Evolutionary conservation across 2,329 filamentous ascomycete species (phyloP).

Genomic region (Dactylellina parvicollis): DNA sequence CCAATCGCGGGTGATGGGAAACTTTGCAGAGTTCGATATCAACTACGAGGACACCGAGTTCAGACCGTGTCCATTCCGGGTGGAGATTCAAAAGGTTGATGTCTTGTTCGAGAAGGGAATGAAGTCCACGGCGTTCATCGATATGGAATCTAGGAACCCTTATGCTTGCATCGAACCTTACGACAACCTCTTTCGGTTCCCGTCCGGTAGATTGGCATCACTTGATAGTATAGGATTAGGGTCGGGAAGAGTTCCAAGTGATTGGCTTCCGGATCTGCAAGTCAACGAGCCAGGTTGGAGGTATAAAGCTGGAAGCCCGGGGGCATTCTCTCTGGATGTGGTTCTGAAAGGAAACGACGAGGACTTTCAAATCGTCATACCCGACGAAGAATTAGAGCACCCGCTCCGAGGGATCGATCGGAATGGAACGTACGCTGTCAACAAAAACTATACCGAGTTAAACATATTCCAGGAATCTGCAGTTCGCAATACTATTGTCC

Average conservation of each 20-base stretch:
- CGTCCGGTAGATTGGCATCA: conserved; percentile 31
- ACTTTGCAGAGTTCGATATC: conserved; percentile 48
- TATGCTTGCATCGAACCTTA: conserved; percentile 53
- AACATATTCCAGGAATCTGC: conserved; percentile 49
- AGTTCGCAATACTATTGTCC: conserved; percentile 44
- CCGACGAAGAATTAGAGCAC: conserved; percentile 38
- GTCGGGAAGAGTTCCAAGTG: conserved; percentile 24
- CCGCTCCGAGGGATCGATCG: conserved; percentile 43
- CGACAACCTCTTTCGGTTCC: conserved; percentile 44
- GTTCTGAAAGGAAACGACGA: conserved; percentile 41
- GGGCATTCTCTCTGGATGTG: conserved; percentile 36
- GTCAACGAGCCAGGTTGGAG: conserved; percentile 50
- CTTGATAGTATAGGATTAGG: conserved; percentile 40
- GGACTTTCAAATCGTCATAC: conserved; percentile 34
- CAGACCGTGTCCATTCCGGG: conserved; percentile 44
- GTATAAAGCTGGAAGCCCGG: conserved; percentile 40
- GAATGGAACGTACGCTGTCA: conserved; percentile 36
- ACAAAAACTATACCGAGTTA: conserved; percentile 43
- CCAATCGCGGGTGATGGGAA: conserved; percentile 38
- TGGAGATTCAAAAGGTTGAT: conserved; percentile 41
- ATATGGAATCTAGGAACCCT: conserved; percentile 45
- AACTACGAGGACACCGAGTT: conserved; percentile 50
- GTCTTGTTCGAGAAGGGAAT: conserved; percentile 26
- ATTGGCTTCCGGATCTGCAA: conserved; percentile 46
- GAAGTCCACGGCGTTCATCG: conserved; percentile 35